These are phyloP conservation scores for Xylariaceae sp. DNA, from an alignment of 2,329 filamentous ascomycete genomes.

Conservation along the genomic window DNA sequence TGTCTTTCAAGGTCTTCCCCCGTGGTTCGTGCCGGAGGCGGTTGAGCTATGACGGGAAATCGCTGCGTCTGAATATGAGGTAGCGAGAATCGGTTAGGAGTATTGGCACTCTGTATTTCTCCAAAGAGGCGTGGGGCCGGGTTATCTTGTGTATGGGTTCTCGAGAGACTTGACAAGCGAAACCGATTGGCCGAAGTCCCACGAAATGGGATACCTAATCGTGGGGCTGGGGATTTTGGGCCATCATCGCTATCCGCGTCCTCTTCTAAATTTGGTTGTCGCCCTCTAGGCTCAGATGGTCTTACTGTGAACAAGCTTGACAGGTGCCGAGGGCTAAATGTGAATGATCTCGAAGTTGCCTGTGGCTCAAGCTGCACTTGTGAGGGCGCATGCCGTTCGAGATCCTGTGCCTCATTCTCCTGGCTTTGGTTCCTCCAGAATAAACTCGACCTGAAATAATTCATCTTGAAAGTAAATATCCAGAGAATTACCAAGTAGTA, in stretches of 20 bases:
- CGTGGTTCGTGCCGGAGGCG: conserved; percentile 20
- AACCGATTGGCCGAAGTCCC: conserved; percentile 41
- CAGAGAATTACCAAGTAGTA: too few species aligned
- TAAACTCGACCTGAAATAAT: conserved; percentile 22
- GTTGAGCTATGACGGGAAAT: conserved; percentile 21
- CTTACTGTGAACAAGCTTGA: conserved; percentile 18
- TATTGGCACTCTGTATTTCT: conserved; percentile 6
- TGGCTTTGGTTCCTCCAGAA: conserved; percentile 16
- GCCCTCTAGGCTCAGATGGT: conserved; percentile 11
- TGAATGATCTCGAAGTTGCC: conserved; percentile 14
- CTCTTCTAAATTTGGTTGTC: conserved; percentile 7
- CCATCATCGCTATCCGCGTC: conserved; percentile 37
- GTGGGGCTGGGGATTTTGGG: conserved; percentile 43
- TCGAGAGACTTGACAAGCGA: conserved; percentile 38
- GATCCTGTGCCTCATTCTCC: conserved; percentile 13
- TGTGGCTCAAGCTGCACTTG: conserved; percentile 20
- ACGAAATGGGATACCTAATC: conserved; percentile 35
- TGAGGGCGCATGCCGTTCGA: conserved; percentile 16
- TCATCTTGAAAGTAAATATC: conserved; percentile 20
- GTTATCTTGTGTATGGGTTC: conserved; percentile 36
- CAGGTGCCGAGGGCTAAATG: conserved; percentile 15
- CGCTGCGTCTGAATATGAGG: conserved; percentile 12
- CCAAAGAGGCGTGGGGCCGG: conserved; percentile 27
- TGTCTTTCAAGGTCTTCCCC: conserved; percentile 9
- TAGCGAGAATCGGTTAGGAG: conserved; percentile 4